phyloP scores from a whole-genome alignment of 2,329 filamentous ascomycete genomes.

The Aspergillus brunneoviolaceus region DNA sequence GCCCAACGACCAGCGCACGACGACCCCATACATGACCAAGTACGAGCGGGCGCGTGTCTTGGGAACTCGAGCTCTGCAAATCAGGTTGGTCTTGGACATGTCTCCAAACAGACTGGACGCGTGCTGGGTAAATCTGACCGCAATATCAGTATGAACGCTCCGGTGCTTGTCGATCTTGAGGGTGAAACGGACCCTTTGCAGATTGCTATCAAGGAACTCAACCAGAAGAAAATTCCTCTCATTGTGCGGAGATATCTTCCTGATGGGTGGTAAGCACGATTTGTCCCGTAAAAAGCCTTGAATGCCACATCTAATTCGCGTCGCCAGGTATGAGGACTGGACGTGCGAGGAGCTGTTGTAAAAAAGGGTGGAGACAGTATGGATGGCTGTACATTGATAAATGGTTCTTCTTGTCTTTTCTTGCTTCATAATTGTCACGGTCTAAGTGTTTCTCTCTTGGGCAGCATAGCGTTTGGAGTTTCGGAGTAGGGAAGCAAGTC shows the following conservation, averaged over 20 bases:
- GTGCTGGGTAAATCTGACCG: constrained; percentile 1
- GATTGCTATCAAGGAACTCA: constrained; percentile 95
- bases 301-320: constrained; percentile 11
- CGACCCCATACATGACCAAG: constrained; percentile 99
- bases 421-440: constrained; percentile 20
- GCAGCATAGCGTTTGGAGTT: constrained; percentile 46
- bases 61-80: constrained; percentile 90
- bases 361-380: constrained; percentile 12
- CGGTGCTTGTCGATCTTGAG: constrained; percentile 92
- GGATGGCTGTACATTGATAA: constrained; percentile 20
- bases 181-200: constrained; percentile 96
- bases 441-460: constrained; percentile 19
- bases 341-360: constrained; percentile 89
- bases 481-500: constrained; percentile 27
- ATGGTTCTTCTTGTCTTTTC: constrained; percentile 24
- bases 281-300: neutral
- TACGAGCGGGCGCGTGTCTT: constrained; percentile 94
- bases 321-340: constrained; percentile 93
- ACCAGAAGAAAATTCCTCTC: constrained; percentile 97
- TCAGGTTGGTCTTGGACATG: constrained; percentile 65
- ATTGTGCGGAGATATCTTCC: constrained; percentile 94
- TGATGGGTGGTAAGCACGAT: constrained; percentile 76
- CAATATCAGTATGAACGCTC: constrained; percentile 81
- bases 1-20: constrained; percentile 79
- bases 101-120: neutral